Evolutionary conservation across 257 asterid species (phyloP), one percentile per base, ranked within the genome.

Genomic region (Solanum sejunctum): DNA sequence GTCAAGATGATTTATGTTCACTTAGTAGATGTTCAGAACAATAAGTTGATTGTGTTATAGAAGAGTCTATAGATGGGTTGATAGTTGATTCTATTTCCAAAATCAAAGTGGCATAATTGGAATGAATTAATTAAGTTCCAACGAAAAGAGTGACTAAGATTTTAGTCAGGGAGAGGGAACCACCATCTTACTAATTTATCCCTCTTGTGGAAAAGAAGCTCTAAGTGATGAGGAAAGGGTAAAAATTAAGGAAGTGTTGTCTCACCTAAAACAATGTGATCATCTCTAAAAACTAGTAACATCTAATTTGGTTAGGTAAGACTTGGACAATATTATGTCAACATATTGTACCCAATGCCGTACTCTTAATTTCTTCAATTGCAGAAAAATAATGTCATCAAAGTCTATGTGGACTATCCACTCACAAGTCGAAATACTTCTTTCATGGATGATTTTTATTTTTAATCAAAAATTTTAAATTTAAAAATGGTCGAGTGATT

Each of bases 251-350:
- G 36, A 28, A 69, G 82, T 70, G 83, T 51, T 10, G 47, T 51
- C 82, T 26, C 89, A 86, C 86, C 91, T 84, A 86, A 88, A 88
- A 73, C 70, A 73, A 72, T 51, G 87, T 82, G 63, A 61, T 28
- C 26, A 49, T 75, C 20, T 23, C 23, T 36, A 47, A 51, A 69
- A 1, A 70, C 51, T 72, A 69, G 12, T 41, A 66, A 82, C 83
- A 87, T 81, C 81, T 54, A 83, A 85, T 70, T 23, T 20, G 69
- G 45, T 85, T 82, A 82, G 89, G 88, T 86, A 85, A 78, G 23
- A 47, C 13, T 61, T 21, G 64, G 88, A 84, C 84, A 75, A 51
- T 84, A 75, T 49, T 49, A 69, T 81, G 83, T 73, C 86, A 86
- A 82, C 79, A 83, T 83, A 73, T 13, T 51, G 47, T 26, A 77